Percentiles rank a stretch among this genome's conserved stretches.
These are phyloP conservation scores for Pythium sukuiense DNA, from an alignment of 352 stramenopile genomes.

Conservation along the genomic window DNA sequence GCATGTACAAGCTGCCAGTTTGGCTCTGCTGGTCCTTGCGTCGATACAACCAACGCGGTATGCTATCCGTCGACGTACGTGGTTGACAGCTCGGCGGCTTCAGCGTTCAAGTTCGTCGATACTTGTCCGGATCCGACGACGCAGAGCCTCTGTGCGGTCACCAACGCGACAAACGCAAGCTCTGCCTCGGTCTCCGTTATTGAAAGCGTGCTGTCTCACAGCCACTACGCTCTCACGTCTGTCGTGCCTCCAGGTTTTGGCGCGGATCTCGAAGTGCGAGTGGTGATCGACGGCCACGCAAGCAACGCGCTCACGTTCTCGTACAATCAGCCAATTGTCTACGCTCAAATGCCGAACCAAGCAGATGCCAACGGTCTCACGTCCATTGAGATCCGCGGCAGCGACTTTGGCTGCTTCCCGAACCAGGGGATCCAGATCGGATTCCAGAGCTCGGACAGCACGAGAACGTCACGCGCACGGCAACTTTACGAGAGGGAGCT, in stretches of 20 bases:
- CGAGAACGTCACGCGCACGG: background rate
- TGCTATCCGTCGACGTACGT: constrained; percentile 54
- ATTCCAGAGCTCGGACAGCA: constrained; percentile 28
- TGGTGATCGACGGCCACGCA: constrained; percentile 48
- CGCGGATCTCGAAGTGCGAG: constrained; percentile 36
- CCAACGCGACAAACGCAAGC: background rate
- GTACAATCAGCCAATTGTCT: constrained; percentile 62
- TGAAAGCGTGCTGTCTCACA: constrained; percentile 44
- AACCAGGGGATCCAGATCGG: constrained; percentile 55
- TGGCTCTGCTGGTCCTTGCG: constrained; percentile 50
- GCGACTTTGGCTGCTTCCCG: constrained; percentile 67
- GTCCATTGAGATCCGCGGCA: constrained; percentile 59
- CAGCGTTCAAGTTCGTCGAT: constrained; percentile 37
- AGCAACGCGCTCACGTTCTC: constrained; percentile 55
- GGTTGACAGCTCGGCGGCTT: constrained; percentile 7
- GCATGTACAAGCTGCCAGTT: constrained; percentile 46
- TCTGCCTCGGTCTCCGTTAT: background rate
- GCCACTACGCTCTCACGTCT: constrained; percentile 50
- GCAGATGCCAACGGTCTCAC: constrained; percentile 60
- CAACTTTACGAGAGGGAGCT: background rate
- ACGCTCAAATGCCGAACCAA: constrained; percentile 64
- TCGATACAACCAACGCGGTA: constrained; percentile 41
- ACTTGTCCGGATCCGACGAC: constrained; percentile 30
- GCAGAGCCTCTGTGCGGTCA: constrained; percentile 36
- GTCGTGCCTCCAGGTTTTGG: constrained; percentile 51